Conservation (phyloP, 495 filamentous ascomycete genomes). For the Hypoxylon trugodes region DNA sequence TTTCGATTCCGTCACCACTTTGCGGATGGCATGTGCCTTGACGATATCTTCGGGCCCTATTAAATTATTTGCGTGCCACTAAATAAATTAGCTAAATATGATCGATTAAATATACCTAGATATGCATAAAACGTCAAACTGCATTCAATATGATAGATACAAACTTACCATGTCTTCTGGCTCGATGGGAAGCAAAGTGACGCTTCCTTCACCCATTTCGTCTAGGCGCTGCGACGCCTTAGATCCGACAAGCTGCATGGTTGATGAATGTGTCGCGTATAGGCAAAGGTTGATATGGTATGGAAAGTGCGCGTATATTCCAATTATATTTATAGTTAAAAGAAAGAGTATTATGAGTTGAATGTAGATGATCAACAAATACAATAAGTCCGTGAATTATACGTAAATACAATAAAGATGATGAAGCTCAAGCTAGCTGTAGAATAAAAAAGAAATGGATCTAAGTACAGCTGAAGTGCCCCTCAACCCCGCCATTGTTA, state of each 20-base stretch:
- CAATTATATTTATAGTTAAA: too few relatives aligned
- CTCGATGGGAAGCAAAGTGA: conserved; percentile 86
- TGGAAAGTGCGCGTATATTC: too few relatives aligned
- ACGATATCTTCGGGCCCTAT: conserved; percentile 82
- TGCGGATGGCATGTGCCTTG: conserved; percentile 83
- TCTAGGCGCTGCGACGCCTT: conserved; percentile 64
- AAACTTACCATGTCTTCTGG: conserved; percentile 90
- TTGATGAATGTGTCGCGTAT: background rate
- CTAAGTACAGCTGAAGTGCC: conserved; percentile 5
- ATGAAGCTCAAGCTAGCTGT: too few relatives aligned
- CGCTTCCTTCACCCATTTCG: conserved; percentile 76
- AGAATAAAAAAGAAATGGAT: too few relatives aligned
- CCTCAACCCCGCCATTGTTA: conserved; percentile 14
- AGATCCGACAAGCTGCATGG: conserved; percentile 46
- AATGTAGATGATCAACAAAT: too few relatives aligned
- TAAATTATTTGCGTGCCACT: conserved; percentile 98
- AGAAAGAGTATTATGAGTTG: too few relatives aligned
- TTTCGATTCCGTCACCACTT: conserved; percentile 72
- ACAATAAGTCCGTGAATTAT: too few relatives aligned
- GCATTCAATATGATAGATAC: conserved; percentile 2
- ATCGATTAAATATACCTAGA: too few relatives aligned
- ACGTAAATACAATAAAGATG: too few relatives aligned
- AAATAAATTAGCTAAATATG: too few relatives aligned
- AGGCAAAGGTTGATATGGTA: background rate
- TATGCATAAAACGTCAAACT: too few relatives aligned